A percentile compares a stretch with the other conserved stretches of the same genome.
phyloP scores from a whole-genome alignment of 2,329 filamentous ascomycete species.

The Ascochyta fabae region DNA sequence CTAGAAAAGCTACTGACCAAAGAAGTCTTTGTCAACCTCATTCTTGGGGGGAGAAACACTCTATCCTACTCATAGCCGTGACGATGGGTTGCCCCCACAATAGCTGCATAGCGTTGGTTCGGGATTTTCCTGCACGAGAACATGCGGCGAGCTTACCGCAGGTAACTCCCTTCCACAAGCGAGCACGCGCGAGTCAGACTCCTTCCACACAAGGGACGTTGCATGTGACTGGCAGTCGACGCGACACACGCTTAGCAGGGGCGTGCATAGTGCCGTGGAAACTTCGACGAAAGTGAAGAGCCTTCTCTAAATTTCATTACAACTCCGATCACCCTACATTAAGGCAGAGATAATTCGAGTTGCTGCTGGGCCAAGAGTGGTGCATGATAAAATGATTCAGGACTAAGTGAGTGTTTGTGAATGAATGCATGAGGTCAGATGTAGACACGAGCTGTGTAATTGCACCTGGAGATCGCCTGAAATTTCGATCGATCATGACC shows the following conservation, averaged over 20 bases:
- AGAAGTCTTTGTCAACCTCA: too few relatives aligned
- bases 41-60: too few relatives aligned
- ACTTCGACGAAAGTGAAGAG: not conserved
- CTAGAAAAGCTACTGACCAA: not conserved
- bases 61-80: too few relatives aligned
- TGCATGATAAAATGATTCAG: not conserved
- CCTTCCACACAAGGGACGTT: not conserved
- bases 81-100: not conserved
- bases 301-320: not conserved
- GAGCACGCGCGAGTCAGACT: slow-evolving; percentile 1
- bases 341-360: not conserved
- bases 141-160: not conserved
- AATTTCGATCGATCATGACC: not conserved
- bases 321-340: not conserved
- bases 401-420: not conserved
- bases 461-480: not conserved
- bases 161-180: not conserved
- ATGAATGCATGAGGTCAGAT: not conserved
- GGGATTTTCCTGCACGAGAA: not conserved
- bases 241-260: not conserved
- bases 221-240: not conserved
- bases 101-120: not conserved
- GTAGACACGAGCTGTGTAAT: not conserved
- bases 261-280: not conserved
- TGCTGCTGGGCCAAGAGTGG: not conserved